Conservation (phyloP, 495 filamentous ascomycete genomes). For the Penicillium cosmopolitanum region DNA sequence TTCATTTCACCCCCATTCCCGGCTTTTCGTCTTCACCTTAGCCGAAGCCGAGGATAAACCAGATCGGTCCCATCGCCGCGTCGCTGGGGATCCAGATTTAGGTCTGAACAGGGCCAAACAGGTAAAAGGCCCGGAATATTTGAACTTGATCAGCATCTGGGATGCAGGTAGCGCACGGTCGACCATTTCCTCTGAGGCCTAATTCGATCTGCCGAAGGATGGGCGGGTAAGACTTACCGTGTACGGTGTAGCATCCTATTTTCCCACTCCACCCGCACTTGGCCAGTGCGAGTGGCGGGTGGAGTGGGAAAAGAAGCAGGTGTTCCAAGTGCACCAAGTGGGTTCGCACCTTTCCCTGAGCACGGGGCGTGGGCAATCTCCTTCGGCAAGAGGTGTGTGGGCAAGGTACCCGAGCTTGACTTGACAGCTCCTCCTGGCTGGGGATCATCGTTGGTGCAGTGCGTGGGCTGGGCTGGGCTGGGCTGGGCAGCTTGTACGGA, state of each 20-base stretch:
- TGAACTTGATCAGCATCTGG: slow-evolving; percentile 17
- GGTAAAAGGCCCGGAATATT: slow-evolving; percentile 2
- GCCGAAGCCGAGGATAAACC: not conserved
- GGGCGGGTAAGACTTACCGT: slow-evolving; percentile 34
- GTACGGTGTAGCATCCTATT: slow-evolving; percentile 26
- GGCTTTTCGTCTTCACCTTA: not conserved
- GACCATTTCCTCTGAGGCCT: slow-evolving; percentile 7
- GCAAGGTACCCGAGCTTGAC: slow-evolving; percentile 6
- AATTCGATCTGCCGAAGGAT: slow-evolving; percentile 33
- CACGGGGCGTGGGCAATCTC: slow-evolving; percentile 18
- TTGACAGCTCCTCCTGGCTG: not conserved
- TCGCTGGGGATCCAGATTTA: not conserved
- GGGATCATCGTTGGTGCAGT: slow-evolving; percentile 8
- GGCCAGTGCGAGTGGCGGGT: slow-evolving; percentile 11
- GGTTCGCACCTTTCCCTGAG: slow-evolving; percentile 8
- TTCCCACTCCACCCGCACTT: slow-evolving; percentile 15
- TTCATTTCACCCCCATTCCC: not conserved
- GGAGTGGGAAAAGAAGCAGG: not conserved
- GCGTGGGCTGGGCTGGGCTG: no score
- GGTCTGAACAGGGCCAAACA: not conserved
- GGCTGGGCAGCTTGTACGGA: no score
- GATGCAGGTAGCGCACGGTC: slow-evolving; percentile 14
- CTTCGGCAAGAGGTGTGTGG: slow-evolving; percentile 9
- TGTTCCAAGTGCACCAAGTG: slow-evolving; percentile 4
- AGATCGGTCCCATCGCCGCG: slow-evolving; percentile 3